Base-by-base conservation (phyloP, 495 filamentous ascomycete genomes). In the Penicillium subrubescens region DNA sequence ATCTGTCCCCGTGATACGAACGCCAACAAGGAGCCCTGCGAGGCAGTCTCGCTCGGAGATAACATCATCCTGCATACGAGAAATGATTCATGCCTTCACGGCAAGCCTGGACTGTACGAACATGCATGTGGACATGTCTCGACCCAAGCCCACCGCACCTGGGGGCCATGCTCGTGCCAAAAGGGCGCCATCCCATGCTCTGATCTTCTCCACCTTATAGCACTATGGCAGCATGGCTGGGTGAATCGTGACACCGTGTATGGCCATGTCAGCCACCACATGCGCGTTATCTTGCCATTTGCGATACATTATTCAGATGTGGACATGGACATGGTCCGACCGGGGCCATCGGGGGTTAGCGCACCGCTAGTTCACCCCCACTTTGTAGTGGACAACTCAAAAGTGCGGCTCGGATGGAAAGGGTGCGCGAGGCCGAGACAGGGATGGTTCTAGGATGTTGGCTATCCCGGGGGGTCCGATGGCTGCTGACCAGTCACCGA, bases 341-440 rank as follows among this genome's bases (percentile, higher is more conserved):
- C 44, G 46, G 44, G 23, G 34, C n/a, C 11, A n/a, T 52, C 23
- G 33, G 59, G 33, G 2, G 21, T 48, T 60, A 21, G 59, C 46
- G 35, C 11, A 19, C 10, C 33, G 46, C 29, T 8, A 17, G 37
- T 2, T 21, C 35, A 29, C 19, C 19, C 46, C 46, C 44, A 52
- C 43, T 23, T 33, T 31, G 19, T 23, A 60, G 57, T 59, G 63
- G 54, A 57, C 55, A 69, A 55, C 61, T 63, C 65, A 63, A 70
- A 64, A 66, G 35, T 61, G 61, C 70, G 68, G 68, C 63, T 73
- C 68, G 68, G 70, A 65, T 33, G 41, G 39, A 31, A 27, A 27
- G 34, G 53, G 25, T 29, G 44, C 44, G 64, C 55, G 66, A 63
- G 66, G 57, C 68, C 68, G 66, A 69, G 64, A 67, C 62, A 63